A percentile compares a stretch with the other conserved stretches of the same genome.
phyloP scores from a whole-genome alignment of 345 rosid genomes.

The Draba incana region DNA sequence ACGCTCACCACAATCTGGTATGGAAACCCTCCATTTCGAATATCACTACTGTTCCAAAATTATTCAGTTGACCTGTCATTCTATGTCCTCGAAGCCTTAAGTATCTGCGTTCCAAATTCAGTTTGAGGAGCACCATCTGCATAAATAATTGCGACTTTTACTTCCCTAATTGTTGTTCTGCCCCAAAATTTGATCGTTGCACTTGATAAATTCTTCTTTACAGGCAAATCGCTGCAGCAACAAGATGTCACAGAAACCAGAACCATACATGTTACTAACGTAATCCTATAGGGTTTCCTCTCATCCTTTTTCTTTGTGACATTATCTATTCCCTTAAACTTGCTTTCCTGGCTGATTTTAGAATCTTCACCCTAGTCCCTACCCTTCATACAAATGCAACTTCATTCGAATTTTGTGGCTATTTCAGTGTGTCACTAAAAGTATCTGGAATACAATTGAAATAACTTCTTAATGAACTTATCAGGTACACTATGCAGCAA shows the following conservation, averaged over 20 bases:
- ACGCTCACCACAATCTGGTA: conserved; percentile 37
- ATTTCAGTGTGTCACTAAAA: background rate
- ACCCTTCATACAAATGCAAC: background rate
- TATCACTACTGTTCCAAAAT: too few relatives aligned
- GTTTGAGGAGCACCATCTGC: background rate
- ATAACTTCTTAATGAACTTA: background rate
- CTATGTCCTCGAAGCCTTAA: too few relatives aligned
- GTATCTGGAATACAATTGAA: background rate
- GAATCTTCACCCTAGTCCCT: background rate
- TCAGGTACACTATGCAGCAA: conserved; percentile 52
- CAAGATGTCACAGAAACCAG: conserved; percentile 39
- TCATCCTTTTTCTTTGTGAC: background rate
- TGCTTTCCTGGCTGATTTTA: conserved; percentile 3
- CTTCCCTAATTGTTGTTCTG: conserved; percentile 1
- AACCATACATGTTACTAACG: conserved; percentile 45
- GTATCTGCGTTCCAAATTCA: too few relatives aligned
- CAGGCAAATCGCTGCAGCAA: conserved; percentile 38
- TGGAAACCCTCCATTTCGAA: conserved; percentile 7
- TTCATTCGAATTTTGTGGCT: background rate
- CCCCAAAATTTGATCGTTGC: background rate
- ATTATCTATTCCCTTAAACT: conserved; percentile 7
- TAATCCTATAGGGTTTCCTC: conserved; percentile 16
- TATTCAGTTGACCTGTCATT: too few relatives aligned
- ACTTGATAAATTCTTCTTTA: conserved; percentile 20
- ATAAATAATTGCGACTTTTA: background rate